Evolutionary conservation across 176 grass and related monocot species (phyloP), one percentile per base, ranked within the genome.

Genomic region (Aechmea fasciata): DNA sequence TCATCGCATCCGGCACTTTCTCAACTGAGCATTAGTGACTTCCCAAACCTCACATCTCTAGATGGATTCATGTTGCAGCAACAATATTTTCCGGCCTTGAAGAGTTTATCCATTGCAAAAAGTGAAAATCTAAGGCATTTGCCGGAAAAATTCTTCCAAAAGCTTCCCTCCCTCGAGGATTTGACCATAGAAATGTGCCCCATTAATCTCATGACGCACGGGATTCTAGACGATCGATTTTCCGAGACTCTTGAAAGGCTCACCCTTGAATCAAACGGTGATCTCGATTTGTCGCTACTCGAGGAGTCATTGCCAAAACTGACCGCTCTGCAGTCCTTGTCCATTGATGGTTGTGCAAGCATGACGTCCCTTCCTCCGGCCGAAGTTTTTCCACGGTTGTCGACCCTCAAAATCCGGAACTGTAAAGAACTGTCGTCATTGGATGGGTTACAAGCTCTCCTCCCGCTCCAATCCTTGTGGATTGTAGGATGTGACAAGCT

Each of bases 91-190:
- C 50, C 3, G 11, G 33, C 49, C 22, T 50, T 83, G 9, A 28
- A 57, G 18, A 48, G 23, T n/a, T 57, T 78, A 49, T 2, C 3
- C 2, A 9, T 78, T 64, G 0, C 0, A 25, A 1, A 73, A 48
- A 78, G 75, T 62, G 14, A 64, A 78, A 78, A 71, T 48, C 9
- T 83, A 47, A 61, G 29, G 9, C 20, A 78, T 63, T 47, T 83
- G 11, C 75, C 69, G 15, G 24, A 50, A 1, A 19, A 62, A 55
- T 22, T 18, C 2, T 64, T 64, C 59, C 63, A 67, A 22, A 11
- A 15, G 61, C 51, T 17, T 22, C 22, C 49, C 23, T 73, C 14
- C 49, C 67, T 83, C 53, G 65, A 53, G 50, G 57, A 0, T 10
- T 59, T 78, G 47, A 1, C 0, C 3, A 10, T 69, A 7, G 0